These are phyloP conservation scores for Syzygium oleosum DNA, from an alignment of 345 rosid genomes.

Conservation along the genomic window DNA sequence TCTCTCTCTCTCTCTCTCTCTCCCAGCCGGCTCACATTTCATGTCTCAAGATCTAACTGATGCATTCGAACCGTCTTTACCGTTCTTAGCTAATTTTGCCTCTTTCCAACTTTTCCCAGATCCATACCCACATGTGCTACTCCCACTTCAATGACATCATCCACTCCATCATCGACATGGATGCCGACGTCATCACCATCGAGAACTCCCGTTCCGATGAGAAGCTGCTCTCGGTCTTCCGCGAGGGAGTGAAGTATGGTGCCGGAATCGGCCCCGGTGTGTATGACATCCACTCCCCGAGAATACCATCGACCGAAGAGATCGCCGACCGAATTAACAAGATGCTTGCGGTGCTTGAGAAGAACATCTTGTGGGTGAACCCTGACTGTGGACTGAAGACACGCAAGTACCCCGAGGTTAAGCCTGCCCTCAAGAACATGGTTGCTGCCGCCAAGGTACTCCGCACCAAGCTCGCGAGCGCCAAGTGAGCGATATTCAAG, in stretches of 20 bases:
- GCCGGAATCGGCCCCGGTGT: constrained; percentile 99
- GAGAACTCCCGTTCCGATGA: constrained; percentile 99
- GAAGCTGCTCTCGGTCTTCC: constrained; percentile 95
- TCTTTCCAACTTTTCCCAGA: constrained; percentile 23
- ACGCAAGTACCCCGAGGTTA: constrained; percentile 83
- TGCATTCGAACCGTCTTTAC: background rate
- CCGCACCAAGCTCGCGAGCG: constrained; percentile 78
- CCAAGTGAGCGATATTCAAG: constrained; percentile 43
- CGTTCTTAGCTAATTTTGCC: background rate
- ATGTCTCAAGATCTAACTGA: background rate
- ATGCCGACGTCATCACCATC: constrained; percentile 94
- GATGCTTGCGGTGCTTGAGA: constrained; percentile 92
- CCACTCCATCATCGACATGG: constrained; percentile 96
- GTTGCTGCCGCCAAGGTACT: constrained; percentile 87
- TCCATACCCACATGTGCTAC: constrained; percentile 99
- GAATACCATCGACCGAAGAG: constrained; percentile 89
- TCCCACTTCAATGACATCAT: constrained; percentile 97
- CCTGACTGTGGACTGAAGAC: constrained; percentile 98
- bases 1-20: background rate
- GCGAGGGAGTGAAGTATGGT: constrained; percentile 95
- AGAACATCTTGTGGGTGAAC: constrained; percentile 93
- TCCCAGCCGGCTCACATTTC: background rate
- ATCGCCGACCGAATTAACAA: constrained; percentile 91
- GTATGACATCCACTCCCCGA: constrained; percentile 93
- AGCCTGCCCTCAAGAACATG: constrained; percentile 86